Evolutionary conservation across 1,284 basidiomycete genomes (phyloP).

Genomic region (Thecaphora thlaspeos): DNA sequence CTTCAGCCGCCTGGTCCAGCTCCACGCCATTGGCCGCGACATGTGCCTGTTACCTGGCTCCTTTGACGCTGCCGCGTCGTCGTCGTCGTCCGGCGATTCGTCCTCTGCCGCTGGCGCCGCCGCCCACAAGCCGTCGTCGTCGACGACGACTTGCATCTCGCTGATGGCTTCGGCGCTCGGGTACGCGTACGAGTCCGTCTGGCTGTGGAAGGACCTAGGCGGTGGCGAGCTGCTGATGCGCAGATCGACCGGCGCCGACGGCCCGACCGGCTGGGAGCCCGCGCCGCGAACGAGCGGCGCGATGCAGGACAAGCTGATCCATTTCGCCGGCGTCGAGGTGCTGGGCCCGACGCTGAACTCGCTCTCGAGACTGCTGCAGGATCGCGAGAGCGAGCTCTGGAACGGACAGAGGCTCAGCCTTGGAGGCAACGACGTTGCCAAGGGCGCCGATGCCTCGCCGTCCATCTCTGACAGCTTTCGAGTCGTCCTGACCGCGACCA

Average conservation of each 20-base stretch:
- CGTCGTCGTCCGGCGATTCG: conserved; percentile 12
- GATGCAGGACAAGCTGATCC: conserved; percentile 56
- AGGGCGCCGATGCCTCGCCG: conserved; percentile 5
- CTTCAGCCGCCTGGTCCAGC: conserved; percentile 55
- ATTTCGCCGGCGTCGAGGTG: conserved; percentile 58
- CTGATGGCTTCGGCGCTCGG: conserved; percentile 57
- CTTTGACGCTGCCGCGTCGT: conserved; percentile 24
- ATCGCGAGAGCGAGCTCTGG: conserved; percentile 56
- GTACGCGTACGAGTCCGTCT: conserved; percentile 56
- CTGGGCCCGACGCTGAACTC: conserved; percentile 56
- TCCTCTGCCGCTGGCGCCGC: conserved; percentile 24
- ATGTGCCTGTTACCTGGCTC: conserved; percentile 49
- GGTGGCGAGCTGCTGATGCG: conserved; percentile 57
- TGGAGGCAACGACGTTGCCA: neutral
- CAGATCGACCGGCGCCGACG: conserved; percentile 49
- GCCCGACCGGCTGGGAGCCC: conserved; percentile 54
- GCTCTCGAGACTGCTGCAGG: conserved; percentile 49
- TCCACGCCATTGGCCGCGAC: conserved; percentile 55
- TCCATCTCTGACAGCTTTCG: conserved; percentile 50
- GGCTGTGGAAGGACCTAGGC: conserved; percentile 58
- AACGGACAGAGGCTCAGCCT: conserved; percentile 41
- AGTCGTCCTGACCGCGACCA: conserved; percentile 55
- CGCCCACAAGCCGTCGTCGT: conserved; percentile 52
- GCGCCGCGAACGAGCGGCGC: conserved; percentile 52
- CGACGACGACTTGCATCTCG: conserved; percentile 55